phyloP scores from a whole-genome alignment of 1,284 basidiomycete genomes.

The Rhodotorula glutinis region DNA sequence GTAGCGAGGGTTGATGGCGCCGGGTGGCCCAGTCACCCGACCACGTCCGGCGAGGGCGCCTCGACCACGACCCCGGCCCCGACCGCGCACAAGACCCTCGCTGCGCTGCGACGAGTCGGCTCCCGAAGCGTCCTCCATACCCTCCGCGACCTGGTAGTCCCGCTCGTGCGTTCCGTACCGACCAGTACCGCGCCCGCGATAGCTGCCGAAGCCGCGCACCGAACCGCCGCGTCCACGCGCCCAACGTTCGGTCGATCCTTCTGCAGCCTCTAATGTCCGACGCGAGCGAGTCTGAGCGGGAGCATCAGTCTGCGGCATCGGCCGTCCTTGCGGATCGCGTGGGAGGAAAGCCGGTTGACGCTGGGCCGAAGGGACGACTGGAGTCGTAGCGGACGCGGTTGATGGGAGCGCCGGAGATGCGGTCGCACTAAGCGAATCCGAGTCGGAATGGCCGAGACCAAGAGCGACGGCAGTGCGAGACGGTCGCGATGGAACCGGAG shows the following conservation, averaged over 20 bases:
- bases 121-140: conserved; percentile 47
- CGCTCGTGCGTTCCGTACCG: conserved; percentile 26
- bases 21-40: conserved; percentile 39
- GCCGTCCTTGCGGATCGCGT: not conserved
- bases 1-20: conserved; percentile 33
- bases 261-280: not conserved
- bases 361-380: conserved; percentile 50
- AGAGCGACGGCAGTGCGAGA: conserved; percentile 26
- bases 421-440: not conserved
- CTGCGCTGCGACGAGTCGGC: conserved; percentile 53
- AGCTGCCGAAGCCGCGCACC: conserved; percentile 5
- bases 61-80: conserved; percentile 35
- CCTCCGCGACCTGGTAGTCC: conserved; percentile 43
- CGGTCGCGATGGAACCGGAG: conserved; percentile 27
- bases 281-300: not conserved
- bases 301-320: not conserved
- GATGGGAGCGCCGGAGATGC: conserved; percentile 7
- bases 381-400: conserved; percentile 46
- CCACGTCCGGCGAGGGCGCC: conserved; percentile 45
- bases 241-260: not conserved
- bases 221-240: conserved; percentile 45
- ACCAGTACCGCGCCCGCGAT: not conserved
- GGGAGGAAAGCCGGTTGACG: conserved; percentile 53
- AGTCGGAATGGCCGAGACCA: conserved; percentile 24
- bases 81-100: not conserved